phyloP scores from a whole-genome alignment of 805 yeast species.

The Nakazawaea laoshanensis region DNA sequence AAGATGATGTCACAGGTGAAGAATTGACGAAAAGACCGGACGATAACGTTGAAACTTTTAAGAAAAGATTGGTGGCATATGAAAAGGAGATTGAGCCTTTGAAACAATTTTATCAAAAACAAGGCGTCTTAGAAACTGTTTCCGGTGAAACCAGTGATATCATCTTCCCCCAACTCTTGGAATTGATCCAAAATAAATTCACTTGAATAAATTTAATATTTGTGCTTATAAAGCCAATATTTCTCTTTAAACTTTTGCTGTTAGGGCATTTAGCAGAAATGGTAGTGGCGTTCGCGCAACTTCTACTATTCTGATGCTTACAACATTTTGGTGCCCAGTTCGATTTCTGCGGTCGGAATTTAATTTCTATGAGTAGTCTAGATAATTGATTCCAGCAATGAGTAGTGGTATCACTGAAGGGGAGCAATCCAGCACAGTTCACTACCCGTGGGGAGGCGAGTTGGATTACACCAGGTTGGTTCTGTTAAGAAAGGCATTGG shows the following conservation, averaged over 20 bases:
- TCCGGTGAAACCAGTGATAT: slow-evolving; percentile 79
- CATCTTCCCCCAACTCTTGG: slow-evolving; percentile 62
- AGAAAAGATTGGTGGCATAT: slow-evolving; percentile 57
- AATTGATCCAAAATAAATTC: slow-evolving; percentile 20
- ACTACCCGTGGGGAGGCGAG: slow-evolving; percentile 32
- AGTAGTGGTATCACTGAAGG: slow-evolving; percentile 29
- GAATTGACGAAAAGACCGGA: slow-evolving; percentile 72
- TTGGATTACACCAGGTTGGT: slow-evolving; percentile 29
- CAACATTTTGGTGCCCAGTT: slow-evolving; percentile 32
- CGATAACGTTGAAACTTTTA: slow-evolving; percentile 70
- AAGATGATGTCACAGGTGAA: slow-evolving; percentile 88
- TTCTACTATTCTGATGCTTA: slow-evolving; percentile 8
- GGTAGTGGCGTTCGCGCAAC: slow-evolving; percentile 12
- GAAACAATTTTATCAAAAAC: slow-evolving; percentile 45
- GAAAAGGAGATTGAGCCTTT: slow-evolving; percentile 53
- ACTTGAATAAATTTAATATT: neutral
- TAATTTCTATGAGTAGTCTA: slow-evolving; percentile 24
- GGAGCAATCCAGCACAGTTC: slow-evolving; percentile 37
- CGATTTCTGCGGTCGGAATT: slow-evolving; percentile 30
- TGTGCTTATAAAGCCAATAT: neutral
- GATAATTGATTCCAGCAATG: slow-evolving; percentile 19
- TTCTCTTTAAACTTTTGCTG: slow-evolving; percentile 11
- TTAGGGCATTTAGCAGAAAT: slow-evolving; percentile 15
- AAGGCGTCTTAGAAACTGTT: slow-evolving; percentile 45
- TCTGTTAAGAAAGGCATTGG: slow-evolving; percentile 16